Percentiles rank a stretch among this genome's conserved stretches.
Conservation (phyloP, 2,329 filamentous ascomycete genomes). For the Aspergillus viridinutans region DNA sequence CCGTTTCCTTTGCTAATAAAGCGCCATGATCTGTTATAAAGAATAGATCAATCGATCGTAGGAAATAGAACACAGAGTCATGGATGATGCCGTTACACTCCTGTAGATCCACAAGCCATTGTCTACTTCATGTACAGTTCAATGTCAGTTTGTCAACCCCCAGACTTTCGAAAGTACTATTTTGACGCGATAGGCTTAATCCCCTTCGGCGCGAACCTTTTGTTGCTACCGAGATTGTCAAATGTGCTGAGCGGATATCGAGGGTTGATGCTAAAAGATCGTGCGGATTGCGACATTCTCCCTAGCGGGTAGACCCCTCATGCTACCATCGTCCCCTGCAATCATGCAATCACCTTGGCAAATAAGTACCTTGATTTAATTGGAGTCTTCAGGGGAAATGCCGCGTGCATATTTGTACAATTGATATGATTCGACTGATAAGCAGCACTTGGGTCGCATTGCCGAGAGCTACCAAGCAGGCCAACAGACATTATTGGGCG, state of each 20-base stretch:
- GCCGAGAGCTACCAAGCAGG: no score
- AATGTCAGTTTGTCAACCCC: no score
- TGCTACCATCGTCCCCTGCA: conserved; percentile 4
- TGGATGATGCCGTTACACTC: neutral
- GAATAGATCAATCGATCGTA: neutral
- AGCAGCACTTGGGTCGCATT: no score
- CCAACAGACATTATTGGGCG: no score
- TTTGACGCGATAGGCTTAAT: no score
- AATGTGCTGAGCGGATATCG: no score
- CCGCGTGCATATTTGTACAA: neutral
- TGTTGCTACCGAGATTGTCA: no score
- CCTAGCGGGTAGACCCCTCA: neutral
- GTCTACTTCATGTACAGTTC: neutral
- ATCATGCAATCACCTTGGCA: conserved; percentile 3
- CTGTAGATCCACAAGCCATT: neutral
- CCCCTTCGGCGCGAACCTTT: no score
- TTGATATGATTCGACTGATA: no score
- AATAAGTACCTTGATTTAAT: neutral
- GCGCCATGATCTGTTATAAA: no score
- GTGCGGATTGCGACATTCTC: neutral
- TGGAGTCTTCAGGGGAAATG: neutral
- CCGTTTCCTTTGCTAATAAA: no score
- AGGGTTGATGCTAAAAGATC: neutral
- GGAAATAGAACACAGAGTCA: neutral
- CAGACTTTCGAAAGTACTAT: no score